These are phyloP conservation scores for Coccomyxa subellipsoidea DNA, from an alignment of 163 green algal genomes.

Conservation along the genomic window DNA sequence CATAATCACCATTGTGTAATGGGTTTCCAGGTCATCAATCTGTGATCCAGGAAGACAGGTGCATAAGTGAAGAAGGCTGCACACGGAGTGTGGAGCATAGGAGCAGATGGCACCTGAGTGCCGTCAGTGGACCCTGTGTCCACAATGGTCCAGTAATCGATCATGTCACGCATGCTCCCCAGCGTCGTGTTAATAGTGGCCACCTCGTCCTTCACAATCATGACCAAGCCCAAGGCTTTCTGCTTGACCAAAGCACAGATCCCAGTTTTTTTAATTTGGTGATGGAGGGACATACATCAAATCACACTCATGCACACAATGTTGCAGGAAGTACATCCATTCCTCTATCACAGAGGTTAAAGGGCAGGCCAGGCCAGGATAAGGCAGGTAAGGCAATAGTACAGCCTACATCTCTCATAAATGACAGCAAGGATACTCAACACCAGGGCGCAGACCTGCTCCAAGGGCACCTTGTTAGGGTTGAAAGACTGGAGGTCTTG, in stretches of 20 bases:
- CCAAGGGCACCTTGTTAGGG: neutral
- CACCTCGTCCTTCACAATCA: slow-evolving; percentile 20
- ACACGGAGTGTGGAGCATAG: neutral
- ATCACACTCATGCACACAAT: neutral
- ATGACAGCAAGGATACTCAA: too few relatives aligned
- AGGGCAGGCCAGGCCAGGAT: neutral
- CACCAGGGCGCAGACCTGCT: neutral
- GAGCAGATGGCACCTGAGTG: slow-evolving; percentile 1
- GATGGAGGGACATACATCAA: neutral
- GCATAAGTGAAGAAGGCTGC: too few relatives aligned
- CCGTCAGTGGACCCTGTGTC: slow-evolving; percentile 18
- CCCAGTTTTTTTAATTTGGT: neutral
- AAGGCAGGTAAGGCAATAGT: too few relatives aligned
- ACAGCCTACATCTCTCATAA: too few relatives aligned
- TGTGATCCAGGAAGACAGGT: neutral
- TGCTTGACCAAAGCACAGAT: neutral
- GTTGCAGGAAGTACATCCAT: neutral
- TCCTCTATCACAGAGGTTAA: neutral
- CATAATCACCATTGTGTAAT: neutral
- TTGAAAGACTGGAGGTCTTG: neutral
- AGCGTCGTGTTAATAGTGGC: slow-evolving; percentile 11
- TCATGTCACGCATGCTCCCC: neutral
- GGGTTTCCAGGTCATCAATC: too few relatives aligned
- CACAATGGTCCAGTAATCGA: slow-evolving; percentile 17
- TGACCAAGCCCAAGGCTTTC: slow-evolving; percentile 5